phyloP scores from a whole-genome alignment of 2,329 filamentous ascomycete species.

The Ascochyta pisi region DNA sequence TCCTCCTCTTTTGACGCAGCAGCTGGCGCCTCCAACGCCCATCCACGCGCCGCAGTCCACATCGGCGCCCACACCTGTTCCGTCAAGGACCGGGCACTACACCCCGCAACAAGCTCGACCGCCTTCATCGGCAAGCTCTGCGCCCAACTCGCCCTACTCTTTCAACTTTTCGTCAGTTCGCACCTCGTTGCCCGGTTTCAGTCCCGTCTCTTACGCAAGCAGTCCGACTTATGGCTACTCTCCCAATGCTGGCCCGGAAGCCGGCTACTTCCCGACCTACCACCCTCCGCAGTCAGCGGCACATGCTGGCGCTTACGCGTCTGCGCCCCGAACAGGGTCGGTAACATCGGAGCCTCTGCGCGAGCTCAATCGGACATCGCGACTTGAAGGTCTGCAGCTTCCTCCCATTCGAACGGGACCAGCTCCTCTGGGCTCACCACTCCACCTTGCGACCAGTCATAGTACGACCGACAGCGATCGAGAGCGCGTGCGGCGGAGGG shows the following conservation, averaged over 20 bases:
- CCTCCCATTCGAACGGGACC: slow-evolving; percentile 46
- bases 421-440: slow-evolving; percentile 42
- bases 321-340: slow-evolving; percentile 34
- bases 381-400: slow-evolving; percentile 44
- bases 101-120: slow-evolving; percentile 38
- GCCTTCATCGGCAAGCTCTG: slow-evolving; percentile 42
- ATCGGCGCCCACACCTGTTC: slow-evolving; percentile 36
- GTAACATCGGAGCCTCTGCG: slow-evolving; percentile 39
- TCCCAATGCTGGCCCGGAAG: slow-evolving; percentile 42
- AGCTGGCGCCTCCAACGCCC: slow-evolving; percentile 43
- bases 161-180: slow-evolving; percentile 44
- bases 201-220: slow-evolving; percentile 43
- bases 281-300: slow-evolving; percentile 36
- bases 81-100: slow-evolving; percentile 31
- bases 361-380: slow-evolving; percentile 31
- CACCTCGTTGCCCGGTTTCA: slow-evolving; percentile 45
- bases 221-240: slow-evolving; percentile 47
- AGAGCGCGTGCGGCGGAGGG: slow-evolving; percentile 35
- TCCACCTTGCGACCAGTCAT: slow-evolving; percentile 31
- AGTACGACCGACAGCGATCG: slow-evolving; percentile 26
- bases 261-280: slow-evolving; percentile 42
- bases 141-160: slow-evolving; percentile 43
- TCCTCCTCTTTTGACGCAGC: slow-evolving; percentile 44
- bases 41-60: slow-evolving; percentile 32
- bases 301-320: slow-evolving; percentile 40